Percentiles rank a stretch among this genome's conserved stretches.
phyloP scores from a whole-genome alignment of 1,139 yeast genomes.

The Debaryomyces nepalensis region DNA sequence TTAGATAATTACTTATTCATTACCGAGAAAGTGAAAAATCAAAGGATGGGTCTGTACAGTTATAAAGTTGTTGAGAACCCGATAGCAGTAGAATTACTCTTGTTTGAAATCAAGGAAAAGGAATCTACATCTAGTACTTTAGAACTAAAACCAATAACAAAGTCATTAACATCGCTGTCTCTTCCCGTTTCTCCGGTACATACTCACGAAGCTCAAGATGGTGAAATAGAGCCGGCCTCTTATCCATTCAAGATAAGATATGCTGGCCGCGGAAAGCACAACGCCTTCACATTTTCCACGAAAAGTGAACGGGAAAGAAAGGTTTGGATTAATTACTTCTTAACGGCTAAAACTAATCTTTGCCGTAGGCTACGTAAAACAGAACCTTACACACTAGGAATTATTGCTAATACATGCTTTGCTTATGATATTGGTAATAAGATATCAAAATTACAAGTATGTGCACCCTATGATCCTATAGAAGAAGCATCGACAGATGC shows the following conservation, averaged over 20 bases:
- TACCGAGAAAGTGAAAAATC: slow-evolving; percentile 53
- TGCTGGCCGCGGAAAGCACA: slow-evolving; percentile 50
- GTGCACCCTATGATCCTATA: slow-evolving; percentile 66
- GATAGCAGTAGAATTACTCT: slow-evolving; percentile 61
- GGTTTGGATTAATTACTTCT: slow-evolving; percentile 63
- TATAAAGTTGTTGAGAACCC: slow-evolving; percentile 60
- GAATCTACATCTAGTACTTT: slow-evolving; percentile 21
- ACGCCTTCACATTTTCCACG: slow-evolving; percentile 60
- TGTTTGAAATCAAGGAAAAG: slow-evolving; percentile 53
- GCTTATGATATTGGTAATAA: slow-evolving; percentile 62
- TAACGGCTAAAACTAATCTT: slow-evolving; percentile 58
- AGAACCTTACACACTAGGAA: slow-evolving; percentile 60
- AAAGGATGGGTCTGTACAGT: slow-evolving; percentile 28
- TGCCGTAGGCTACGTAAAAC: slow-evolving; percentile 47
- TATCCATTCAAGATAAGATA: slow-evolving; percentile 47
- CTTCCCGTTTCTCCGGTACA: slow-evolving; percentile 19
- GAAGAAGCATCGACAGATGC: slow-evolving; percentile 48
- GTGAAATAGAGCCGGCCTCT: slow-evolving; percentile 42
- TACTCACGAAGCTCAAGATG: slow-evolving; percentile 19
- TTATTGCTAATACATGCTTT: slow-evolving; percentile 64
- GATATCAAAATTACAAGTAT: slow-evolving; percentile 62
- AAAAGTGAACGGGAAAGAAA: slow-evolving; percentile 57
- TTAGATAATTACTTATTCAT: slow-evolving; percentile 75
- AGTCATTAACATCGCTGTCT: slow-evolving; percentile 23
- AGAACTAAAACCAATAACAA: slow-evolving; percentile 28